These are phyloP conservation scores for Yarrowia sp. DNA, from an alignment of 805 yeast species.

Conservation along the genomic window DNA sequence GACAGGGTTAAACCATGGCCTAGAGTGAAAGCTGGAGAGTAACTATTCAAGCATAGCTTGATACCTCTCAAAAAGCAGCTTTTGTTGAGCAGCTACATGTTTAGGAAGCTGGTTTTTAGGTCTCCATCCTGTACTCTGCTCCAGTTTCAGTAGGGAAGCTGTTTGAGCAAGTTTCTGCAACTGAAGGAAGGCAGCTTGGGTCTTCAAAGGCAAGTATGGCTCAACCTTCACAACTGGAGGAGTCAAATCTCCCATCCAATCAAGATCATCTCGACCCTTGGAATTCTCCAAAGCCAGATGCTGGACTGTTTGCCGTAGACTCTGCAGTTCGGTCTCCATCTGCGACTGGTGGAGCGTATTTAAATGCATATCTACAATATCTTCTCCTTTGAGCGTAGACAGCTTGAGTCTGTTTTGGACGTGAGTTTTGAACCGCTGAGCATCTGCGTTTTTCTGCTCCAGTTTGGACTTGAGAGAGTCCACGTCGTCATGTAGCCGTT, in stretches of 20 bases:
- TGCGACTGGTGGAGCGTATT: slow-evolving; percentile 19
- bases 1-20: slow-evolving; percentile 82
- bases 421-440: slow-evolving; percentile 8
- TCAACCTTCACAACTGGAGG: neutral
- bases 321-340: slow-evolving; percentile 10
- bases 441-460: slow-evolving; percentile 1
- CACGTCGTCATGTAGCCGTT: neutral
- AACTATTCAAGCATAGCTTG: slow-evolving; percentile 1
- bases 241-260: neutral
- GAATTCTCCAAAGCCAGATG: slow-evolving; percentile 1
- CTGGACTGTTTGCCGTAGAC: slow-evolving; percentile 13
- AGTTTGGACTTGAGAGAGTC: neutral
- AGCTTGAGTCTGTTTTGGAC: slow-evolving; percentile 13
- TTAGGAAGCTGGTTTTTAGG: neutral
- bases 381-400: slow-evolving; percentile 20
- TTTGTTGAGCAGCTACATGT: slow-evolving; percentile 4
- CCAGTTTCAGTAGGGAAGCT: neutral
- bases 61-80: neutral
- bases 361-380: slow-evolving; percentile 23
- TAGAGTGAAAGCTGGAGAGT: slow-evolving; percentile 5
- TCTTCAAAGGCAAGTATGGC: neutral
- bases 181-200: slow-evolving; percentile 4
- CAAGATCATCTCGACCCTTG: neutral
- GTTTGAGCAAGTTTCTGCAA: slow-evolving; percentile 1
- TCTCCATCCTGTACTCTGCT: neutral